Evolutionary conservation across 371 early-diverging fungal genomes (phyloP).

Genomic region (Zychaea mexicana): DNA sequence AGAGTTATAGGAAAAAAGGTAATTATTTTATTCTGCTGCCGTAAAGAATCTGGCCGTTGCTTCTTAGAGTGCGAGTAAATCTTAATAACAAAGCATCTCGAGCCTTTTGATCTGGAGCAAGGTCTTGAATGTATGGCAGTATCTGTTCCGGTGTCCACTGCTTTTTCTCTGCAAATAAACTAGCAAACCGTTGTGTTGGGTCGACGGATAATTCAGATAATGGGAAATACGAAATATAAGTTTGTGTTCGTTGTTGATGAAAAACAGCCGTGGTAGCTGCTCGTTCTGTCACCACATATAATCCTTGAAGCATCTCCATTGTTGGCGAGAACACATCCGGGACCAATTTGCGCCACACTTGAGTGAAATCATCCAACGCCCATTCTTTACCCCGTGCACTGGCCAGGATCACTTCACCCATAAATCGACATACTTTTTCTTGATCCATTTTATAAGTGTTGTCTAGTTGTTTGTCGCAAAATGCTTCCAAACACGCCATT

Average conservation of each 20-base stretch:
- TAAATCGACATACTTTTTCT: conserved; percentile 36
- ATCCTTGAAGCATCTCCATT: conserved; percentile 34
- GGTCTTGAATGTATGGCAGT: conserved; percentile 49
- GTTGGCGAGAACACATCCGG: conserved; percentile 31
- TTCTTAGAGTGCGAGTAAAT: conserved; percentile 35
- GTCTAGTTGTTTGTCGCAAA: conserved; percentile 16
- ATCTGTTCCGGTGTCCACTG: conserved; percentile 58
- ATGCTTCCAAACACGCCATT: conserved; percentile 28
- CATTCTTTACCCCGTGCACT: conserved; percentile 42
- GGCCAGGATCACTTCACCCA: conserved; percentile 37
- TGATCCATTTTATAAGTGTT: conserved; percentile 23
- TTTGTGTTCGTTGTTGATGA: conserved; percentile 20
- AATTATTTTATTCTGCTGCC: conserved; percentile 49
- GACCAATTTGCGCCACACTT: conserved; percentile 43
- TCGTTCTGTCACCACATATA: conserved; percentile 28
- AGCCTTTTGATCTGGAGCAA: conserved; percentile 54
- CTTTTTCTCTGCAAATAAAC: conserved; percentile 50
- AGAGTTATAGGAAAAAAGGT: too few species aligned
- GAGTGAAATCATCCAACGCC: conserved; percentile 48
- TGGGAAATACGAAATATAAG: conserved; percentile 53
- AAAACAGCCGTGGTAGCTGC: background rate
- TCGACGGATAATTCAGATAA: conserved; percentile 48
- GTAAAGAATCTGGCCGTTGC: conserved; percentile 33
- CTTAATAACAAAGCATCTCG: conserved; percentile 53
- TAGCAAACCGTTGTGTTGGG: conserved; percentile 53